These are phyloP conservation scores for Wallacemonas sp. DNA, from an alignment of 208 protist genomes.

Conservation along the genomic window DNA sequence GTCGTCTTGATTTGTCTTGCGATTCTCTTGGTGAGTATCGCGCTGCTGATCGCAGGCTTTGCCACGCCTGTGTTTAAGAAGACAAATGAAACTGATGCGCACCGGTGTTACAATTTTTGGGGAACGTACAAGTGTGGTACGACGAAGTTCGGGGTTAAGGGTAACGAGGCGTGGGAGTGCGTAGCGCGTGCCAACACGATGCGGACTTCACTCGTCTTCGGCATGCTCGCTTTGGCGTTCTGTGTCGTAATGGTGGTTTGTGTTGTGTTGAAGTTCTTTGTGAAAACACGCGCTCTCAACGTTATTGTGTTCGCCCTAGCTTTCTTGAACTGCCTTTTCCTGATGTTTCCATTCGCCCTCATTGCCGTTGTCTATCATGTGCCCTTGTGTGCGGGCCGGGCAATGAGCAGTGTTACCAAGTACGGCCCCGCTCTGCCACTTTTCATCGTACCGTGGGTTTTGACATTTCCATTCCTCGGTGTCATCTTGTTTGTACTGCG, in stretches of 20 bases:
- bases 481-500: slow-evolving; percentile 14
- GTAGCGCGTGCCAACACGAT: background rate
- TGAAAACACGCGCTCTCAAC: slow-evolving; percentile 8
- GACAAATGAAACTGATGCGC: background rate
- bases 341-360: slow-evolving; percentile 10
- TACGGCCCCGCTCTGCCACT: slow-evolving; percentile 3
- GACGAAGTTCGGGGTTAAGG: background rate
- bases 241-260: background rate
- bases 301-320: background rate
- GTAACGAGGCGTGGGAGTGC: background rate
- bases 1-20: background rate
- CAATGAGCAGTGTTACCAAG: background rate
- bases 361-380: slow-evolving; percentile 10
- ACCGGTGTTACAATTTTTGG: slow-evolving; percentile 6
- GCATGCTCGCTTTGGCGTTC: background rate
- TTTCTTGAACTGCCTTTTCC: slow-evolving; percentile 8
- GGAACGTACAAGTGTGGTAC: slow-evolving; percentile 2
- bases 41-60: slow-evolving; percentile 8
- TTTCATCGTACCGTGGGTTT: background rate
- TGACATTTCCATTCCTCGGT: background rate
- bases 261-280: background rate
- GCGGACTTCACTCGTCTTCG: slow-evolving; percentile 1
- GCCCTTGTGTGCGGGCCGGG: background rate
- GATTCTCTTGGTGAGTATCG: background rate
- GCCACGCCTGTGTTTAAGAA: background rate